Evolutionary conservation across 495 filamentous ascomycete species (phyloP), one percentile per base, ranked within the genome.

Genomic region (Beverwykella pulmonaria): DNA sequence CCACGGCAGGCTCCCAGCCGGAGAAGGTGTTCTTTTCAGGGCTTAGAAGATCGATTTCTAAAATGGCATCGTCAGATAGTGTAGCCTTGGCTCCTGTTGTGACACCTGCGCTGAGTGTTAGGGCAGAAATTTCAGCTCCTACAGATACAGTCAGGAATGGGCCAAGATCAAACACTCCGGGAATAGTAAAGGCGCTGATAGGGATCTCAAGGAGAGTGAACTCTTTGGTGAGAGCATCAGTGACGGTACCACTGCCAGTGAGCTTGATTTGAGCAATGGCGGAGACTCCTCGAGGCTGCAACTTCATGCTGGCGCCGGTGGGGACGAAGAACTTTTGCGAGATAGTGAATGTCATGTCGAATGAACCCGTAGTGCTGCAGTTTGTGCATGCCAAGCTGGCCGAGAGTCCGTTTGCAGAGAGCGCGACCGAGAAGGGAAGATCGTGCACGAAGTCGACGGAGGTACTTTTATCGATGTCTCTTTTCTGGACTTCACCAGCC

Each of bases 261-360:
- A 79, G 55, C 22, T 66, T 70, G 46, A 77, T 69, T 7, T 61
- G 61, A 1, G 75, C 70, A 20, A 65, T 67, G 10, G 73, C 73
- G 3, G 66, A 66, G 5, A 80, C 75, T 47, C 70, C 73, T 15
- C 69, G 67, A 3, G 77, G 78, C 5, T 59, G 54, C 2, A 79
- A 22, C 12, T 61, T 71, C 20, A 79, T 52, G 0, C 56, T 71
- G 12, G 69, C 72, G 10, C 44, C 72, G 19, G 70, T 68, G 17
- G 75, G 76, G 23, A 77, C 61, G 39, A 53, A 60, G 39, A 70
- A 30, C 23, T 67, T 56, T 12, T 68, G 74, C 23, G 71, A 69
- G 25, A 79, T 72, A 20, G 72, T 69, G 61, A 79, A 75, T 8
- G 69, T 67, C 52, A 79, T 72, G 59, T 79, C 73, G 53, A 80